Percentiles rank a stretch among this genome's conserved stretches.
phyloP scores from a whole-genome alignment of 805 yeast genomes.

The Kuraishia hungarica region DNA sequence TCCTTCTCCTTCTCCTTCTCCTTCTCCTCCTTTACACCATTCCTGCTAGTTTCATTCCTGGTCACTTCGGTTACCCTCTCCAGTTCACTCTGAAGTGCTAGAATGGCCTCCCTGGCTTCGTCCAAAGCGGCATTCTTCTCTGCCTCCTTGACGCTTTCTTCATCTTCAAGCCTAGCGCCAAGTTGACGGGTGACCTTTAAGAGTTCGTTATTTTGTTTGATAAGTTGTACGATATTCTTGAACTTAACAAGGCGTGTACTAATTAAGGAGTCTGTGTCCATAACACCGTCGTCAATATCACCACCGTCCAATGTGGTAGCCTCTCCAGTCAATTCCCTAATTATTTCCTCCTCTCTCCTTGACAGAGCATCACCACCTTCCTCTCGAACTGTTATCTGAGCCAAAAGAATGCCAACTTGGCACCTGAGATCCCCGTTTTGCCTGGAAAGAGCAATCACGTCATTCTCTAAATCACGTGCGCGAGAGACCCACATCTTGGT shows the following conservation, averaged over 20 bases:
- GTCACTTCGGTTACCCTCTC: conserved; percentile 41
- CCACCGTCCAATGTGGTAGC: conserved; percentile 10
- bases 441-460: conserved; percentile 38
- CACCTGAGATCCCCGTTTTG: conserved; percentile 68
- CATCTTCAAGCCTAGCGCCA: conserved; percentile 61
- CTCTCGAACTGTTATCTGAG: conserved; percentile 53
- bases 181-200: conserved; percentile 60
- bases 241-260: conserved; percentile 69
- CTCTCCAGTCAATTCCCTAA: conserved; percentile 35
- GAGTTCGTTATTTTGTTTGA: conserved; percentile 67
- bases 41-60: conserved; percentile 13
- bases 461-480: conserved; percentile 34
- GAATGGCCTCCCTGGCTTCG: conserved; percentile 64
- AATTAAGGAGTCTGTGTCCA: conserved; percentile 68
- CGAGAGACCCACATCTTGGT: conserved; percentile 17
- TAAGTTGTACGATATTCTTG: conserved; percentile 56
- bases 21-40: background rate
- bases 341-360: conserved; percentile 52
- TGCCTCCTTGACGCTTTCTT: conserved; percentile 33
- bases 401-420: conserved; percentile 70
- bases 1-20: background rate
- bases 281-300: conserved; percentile 25
- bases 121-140: conserved; percentile 40
- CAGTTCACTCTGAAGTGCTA: conserved; percentile 52
- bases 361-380: conserved; percentile 55